Base-by-base conservation (phyloP, 805 yeast species). In the Lipomyces lipofer region DNA sequence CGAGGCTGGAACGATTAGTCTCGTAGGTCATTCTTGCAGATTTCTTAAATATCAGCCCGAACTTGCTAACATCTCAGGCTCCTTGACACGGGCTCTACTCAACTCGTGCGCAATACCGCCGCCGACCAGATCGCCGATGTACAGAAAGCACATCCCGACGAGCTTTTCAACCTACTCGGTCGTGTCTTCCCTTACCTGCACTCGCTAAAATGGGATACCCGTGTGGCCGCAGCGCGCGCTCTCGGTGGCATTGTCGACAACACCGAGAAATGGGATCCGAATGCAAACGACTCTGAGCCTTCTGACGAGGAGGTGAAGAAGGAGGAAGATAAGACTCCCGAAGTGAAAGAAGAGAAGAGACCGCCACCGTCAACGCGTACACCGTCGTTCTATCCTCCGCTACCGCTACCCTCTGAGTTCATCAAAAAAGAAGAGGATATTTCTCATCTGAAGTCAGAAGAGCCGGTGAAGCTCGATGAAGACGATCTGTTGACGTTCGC, bases 41-140 rank as follows among this genome's bases (percentile, higher is more conserved):
- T n/a, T n/a, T n/a, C n/a, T n/a, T n/a, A 66, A 60, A 30, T 15
- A 6, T 10, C 36, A 6, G 10, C 39, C n/a, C 21, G 15, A 21
- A 28, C 29, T n/a, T n/a, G n/a, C n/a, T n/a, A n/a, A n/a, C n/a
- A n/a, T n/a, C n/a, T n/a, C n/a, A n/a, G n/a, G n/a, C 66, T 75
- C 62, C 74, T 94, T 61, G 99, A 95, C 71, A 88, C 97, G 1
- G 99, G 99, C 9, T 88, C 97, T 10, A 89, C 97, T 4, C 88
- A 88, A 36, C 86, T 89, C 68, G 94, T 94, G 42, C 80, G 98
- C 62, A 89, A 88, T 66, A 88, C 97, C 8, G 99, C 99, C 1
- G 98, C 98, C 1, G 97, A 92, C 66, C 99, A 94, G 72, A 76
- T 94, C 62, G 88, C 96, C 4, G 98, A 92, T 63, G 77, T 95